These are phyloP conservation scores for Neurospora sublineolata DNA, from an alignment of 495 filamentous ascomycete species.

Conservation along the genomic window DNA sequence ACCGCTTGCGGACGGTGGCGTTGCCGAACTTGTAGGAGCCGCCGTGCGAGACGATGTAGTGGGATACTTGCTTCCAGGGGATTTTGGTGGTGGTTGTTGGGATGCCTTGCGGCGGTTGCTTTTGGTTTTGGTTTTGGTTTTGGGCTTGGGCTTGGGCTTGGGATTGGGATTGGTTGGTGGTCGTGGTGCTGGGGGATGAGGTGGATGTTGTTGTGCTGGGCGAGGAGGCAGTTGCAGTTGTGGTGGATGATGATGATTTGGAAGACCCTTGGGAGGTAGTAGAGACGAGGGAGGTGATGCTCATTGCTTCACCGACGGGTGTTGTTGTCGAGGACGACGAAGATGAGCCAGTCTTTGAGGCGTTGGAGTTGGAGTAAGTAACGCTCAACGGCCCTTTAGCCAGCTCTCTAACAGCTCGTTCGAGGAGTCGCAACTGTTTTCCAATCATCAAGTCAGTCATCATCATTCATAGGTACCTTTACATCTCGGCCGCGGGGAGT, in stretches of 20 bases:
- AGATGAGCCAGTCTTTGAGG: neutral
- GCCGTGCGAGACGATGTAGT: conserved; percentile 58
- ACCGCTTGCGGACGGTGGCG: conserved; percentile 82
- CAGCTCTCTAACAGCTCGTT: conserved; percentile 34
- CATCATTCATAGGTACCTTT: neutral
- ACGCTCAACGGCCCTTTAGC: neutral
- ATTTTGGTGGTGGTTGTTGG: conserved; percentile 33
- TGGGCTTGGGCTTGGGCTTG: too few species aligned
- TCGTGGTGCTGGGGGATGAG: neutral
- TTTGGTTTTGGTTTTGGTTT: too few species aligned
- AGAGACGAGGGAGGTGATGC: neutral
- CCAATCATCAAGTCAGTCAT: neutral
- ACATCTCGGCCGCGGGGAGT: neutral
- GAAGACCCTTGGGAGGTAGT: neutral
- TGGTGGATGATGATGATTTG: neutral
- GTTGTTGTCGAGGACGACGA: conserved; percentile 1
- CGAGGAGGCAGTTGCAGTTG: too few species aligned
- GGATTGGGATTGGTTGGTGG: neutral
- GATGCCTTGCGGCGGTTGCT: neutral
- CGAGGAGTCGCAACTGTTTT: conserved; percentile 36
- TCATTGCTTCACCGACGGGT: neutral
- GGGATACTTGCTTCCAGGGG: conserved; percentile 72
- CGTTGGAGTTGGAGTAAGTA: neutral
- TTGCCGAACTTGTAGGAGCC: conserved; percentile 79
- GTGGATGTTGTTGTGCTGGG: neutral